Conservation (phyloP, 225 moss, liverwort and hornwort genomes). For the Antitrichia curtipendula region DNA sequence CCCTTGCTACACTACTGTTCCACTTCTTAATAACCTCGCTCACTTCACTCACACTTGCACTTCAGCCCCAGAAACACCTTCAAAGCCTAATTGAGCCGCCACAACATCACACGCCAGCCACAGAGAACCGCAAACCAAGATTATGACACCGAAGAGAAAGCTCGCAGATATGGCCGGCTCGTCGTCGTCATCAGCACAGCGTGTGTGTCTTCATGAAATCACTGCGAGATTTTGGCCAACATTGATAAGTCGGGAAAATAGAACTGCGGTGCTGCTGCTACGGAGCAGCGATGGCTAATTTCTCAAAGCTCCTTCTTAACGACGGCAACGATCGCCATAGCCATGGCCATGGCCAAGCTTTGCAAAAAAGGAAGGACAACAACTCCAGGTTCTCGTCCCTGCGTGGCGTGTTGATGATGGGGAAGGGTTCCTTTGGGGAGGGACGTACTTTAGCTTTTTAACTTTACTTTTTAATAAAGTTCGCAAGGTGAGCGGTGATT, state of each 20-base stretch:
- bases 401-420: constrained; percentile 14
- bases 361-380: neutral
- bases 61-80: neutral
- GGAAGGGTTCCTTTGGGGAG: neutral
- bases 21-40: neutral
- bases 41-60: neutral
- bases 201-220: neutral
- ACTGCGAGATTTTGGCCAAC: neutral
- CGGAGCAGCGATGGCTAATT: neutral
- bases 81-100: constrained; percentile 20
- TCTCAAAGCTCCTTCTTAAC: neutral
- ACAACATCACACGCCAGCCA: constrained; percentile 31
- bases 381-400: neutral
- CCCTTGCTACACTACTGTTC: constrained; percentile 8
- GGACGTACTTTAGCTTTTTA: neutral
- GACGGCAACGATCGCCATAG: constrained; percentile 4
- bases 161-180: neutral
- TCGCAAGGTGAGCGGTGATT: neutral
- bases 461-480: neutral
- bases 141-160: neutral
- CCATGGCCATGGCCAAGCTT: constrained; percentile 22
- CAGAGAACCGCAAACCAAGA: neutral
- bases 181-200: neutral
- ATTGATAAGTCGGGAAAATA: neutral
- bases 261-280: neutral